Evolutionary conservation across 2,329 filamentous ascomycete species (phyloP).

Genomic region (Diaporthe vexans): DNA sequence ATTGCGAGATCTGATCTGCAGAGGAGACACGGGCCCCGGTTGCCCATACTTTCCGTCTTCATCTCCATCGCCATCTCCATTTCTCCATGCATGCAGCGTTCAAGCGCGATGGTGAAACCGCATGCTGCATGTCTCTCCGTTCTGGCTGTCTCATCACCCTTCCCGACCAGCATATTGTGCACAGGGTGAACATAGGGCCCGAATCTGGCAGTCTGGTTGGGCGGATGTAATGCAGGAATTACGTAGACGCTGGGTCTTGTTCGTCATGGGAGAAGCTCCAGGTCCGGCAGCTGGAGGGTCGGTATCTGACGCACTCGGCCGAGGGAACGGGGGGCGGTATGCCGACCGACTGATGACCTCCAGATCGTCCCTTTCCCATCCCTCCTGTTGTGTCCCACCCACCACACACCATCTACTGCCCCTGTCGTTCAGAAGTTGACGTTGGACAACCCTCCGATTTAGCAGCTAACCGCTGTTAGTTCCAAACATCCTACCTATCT

Average conservation of each 20-base stretch:
- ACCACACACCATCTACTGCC: background rate
- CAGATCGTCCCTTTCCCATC: background rate
- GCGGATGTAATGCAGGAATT: background rate
- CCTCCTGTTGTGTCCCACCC: background rate
- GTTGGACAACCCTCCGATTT: conserved; percentile 3
- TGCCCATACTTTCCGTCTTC: background rate
- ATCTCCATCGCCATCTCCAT: conserved; percentile 8
- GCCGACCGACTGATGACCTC: conserved; percentile 5
- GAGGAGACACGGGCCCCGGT: background rate
- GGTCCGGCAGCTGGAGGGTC: background rate
- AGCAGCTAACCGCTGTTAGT: background rate
- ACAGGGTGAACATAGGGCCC: background rate
- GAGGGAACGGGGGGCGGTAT: conserved; percentile 4
- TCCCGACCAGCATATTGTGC: background rate
- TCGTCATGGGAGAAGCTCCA: conserved; percentile 4
- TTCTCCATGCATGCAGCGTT: background rate
- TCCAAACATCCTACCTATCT: background rate
- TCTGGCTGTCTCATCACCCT: background rate
- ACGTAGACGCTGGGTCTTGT: background rate
- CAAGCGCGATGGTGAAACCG: conserved; percentile 27
- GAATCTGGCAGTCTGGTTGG: background rate
- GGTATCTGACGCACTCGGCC: conserved; percentile 17
- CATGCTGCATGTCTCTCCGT: conserved; percentile 34
- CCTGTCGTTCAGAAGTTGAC: conserved; percentile 17
- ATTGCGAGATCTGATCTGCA: conserved; percentile 25